Evolutionary conservation across 331 rosid genomes (phyloP).

Genomic region (Phaseolus coccineus): DNA sequence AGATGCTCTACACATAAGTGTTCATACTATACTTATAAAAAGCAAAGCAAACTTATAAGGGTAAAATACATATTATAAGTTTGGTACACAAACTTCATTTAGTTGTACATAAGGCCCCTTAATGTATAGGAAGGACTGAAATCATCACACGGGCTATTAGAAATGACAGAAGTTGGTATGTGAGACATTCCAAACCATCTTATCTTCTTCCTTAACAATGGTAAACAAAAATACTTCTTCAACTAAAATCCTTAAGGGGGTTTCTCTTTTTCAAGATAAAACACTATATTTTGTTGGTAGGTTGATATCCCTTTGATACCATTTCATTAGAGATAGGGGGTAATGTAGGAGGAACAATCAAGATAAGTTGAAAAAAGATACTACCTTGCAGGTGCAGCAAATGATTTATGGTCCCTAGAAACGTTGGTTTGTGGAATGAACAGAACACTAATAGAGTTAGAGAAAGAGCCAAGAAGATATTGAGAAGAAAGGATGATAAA

Average conservation of each 20-base stretch:
- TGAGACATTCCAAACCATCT: background rate
- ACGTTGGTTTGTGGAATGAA: background rate
- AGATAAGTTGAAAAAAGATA: background rate
- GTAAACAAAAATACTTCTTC: background rate
- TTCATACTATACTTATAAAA: constrained; percentile 18
- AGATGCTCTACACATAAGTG: background rate
- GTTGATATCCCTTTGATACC: background rate
- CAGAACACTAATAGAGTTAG: background rate
- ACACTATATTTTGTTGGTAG: background rate
- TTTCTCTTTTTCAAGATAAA: background rate
- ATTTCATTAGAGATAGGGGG: background rate
- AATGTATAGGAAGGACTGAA: background rate
- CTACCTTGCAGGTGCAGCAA: background rate
- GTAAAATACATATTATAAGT: constrained; percentile 4
- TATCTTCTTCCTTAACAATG: background rate
- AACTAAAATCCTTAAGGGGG: constrained; percentile 9
- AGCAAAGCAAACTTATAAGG: constrained; percentile 8
- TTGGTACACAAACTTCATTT: constrained; percentile 23
- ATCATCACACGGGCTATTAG: background rate
- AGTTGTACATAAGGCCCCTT: background rate
- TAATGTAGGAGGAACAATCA: background rate
- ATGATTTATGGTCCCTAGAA: background rate
- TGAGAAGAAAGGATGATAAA: background rate
- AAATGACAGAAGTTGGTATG: constrained; percentile 5
- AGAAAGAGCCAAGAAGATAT: background rate